Base-by-base conservation (phyloP, 306 rosid genomes). In the Citrullus amarus region DNA sequence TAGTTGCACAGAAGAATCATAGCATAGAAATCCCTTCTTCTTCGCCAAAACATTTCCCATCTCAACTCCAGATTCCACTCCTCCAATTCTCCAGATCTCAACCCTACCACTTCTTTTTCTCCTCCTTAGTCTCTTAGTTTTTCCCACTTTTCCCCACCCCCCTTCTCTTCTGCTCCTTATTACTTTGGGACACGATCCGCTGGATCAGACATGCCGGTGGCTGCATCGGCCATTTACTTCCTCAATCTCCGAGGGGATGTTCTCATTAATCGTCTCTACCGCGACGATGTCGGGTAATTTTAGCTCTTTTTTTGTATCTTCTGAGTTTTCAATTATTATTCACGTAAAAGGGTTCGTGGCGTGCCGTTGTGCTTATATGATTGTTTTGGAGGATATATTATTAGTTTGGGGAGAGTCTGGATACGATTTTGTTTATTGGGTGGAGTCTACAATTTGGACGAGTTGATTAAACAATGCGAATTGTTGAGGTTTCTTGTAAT, bases 261-360 rank as follows among this genome's bases (percentile, higher is more conserved):
- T 78, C 97, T 95, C 87, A 95, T 92, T 85, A 95, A 92, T 62
- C 96, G 98, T 69, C 98, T 95, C 80, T 92, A 95, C 65, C 97
- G 98, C 6, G 97, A 95, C 83, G 93, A 95, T 84, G 98, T 95
- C 68, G 96, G 98, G 97, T 92, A 89, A 63, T 46, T 30, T 60
- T 17, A 28, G 0, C 61, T 30, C 46, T 30, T 17, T 73, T 17
- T 46, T 50, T 15, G 0, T 32, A 1, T 9, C 53, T 6, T 14
- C 18, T 22, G 20, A 44, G 60, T 22, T 50, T 51, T 8, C 77
- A 72, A 72, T 72, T 17, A 51, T 17, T 51, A 51, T 53, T 53
- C 15, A 9, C 10, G 16, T 17, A 1, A 8, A 17, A 9, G 61
- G 61, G 57, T 69, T 69, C 5, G 4, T 9, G 55, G 36, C 25